Evolutionary conservation across 2,329 filamentous ascomycete genomes (phyloP).

Genomic region (Colletotrichum kahawae): DNA sequence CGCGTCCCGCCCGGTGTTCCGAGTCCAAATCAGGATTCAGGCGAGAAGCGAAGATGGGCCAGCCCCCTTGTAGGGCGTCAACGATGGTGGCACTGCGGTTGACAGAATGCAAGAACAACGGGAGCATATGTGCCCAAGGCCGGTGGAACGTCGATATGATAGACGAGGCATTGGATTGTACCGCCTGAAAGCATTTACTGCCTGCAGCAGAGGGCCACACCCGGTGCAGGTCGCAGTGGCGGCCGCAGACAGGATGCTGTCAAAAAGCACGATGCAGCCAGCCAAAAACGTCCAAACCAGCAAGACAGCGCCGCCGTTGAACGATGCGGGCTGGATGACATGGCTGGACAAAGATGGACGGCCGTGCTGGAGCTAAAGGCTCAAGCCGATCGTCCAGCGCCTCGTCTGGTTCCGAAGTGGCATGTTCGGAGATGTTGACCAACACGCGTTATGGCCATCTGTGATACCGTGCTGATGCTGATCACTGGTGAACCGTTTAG

Average conservation of each 20-base stretch:
- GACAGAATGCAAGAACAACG: not conserved
- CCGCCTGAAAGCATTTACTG: not conserved
- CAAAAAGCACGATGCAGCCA: not conserved
- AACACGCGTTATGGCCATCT: not conserved
- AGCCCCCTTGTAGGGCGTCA: not conserved
- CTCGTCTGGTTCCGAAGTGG: not conserved
- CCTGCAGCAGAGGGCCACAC: not conserved
- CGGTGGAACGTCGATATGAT: not conserved
- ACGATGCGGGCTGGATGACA: not conserved
- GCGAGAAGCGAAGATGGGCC: not conserved
- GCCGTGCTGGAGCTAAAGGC: not conserved
- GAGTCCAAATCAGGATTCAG: conserved; percentile 6
- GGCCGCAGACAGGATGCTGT: not conserved
- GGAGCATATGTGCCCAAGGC: not conserved
- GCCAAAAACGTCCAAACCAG: not conserved
- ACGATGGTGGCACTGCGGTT: not conserved
- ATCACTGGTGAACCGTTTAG: not conserved
- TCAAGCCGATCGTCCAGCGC: not conserved
- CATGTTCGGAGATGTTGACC: not conserved
- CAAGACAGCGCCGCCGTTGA: not conserved
- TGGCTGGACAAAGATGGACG: not conserved
- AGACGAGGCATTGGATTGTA: not conserved
- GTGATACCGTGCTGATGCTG: not conserved
- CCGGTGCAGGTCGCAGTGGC: not conserved
- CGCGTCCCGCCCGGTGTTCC: conserved; percentile 16